phyloP scores from a whole-genome alignment of 2,329 filamentous ascomycete genomes.

The Chaetomium strumarium region DNA sequence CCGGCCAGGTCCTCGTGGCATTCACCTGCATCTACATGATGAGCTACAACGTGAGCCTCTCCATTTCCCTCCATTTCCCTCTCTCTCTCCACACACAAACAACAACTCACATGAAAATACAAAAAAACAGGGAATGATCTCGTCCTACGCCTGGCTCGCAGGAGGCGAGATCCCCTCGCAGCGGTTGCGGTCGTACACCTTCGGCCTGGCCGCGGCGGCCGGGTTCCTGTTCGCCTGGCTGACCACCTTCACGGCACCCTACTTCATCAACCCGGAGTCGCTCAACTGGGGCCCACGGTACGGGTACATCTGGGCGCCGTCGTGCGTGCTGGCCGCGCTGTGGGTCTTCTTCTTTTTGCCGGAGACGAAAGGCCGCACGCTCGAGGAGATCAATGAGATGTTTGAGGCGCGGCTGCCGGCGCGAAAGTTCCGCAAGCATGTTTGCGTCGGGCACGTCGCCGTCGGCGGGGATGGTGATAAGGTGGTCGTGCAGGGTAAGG shows the following conservation, averaged over 20 bases:
- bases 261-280: conserved; percentile 51
- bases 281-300: conserved; percentile 54
- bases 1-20: conserved; percentile 45
- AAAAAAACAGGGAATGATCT: conserved; percentile 36
- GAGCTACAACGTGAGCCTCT: conserved; percentile 40
- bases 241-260: conserved; percentile 52
- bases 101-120: too few species aligned
- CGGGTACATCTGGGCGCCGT: conserved; percentile 51
- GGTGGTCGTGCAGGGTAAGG: not conserved
- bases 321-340: conserved; percentile 34
- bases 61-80: not conserved
- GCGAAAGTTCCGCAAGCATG: conserved; percentile 35
- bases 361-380: conserved; percentile 43
- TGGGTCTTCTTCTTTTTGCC: conserved; percentile 46
- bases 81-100: not conserved
- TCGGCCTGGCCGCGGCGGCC: conserved; percentile 49
- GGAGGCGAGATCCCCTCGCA: conserved; percentile 54
- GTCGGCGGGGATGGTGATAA: too few species aligned
- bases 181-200: conserved; percentile 50
- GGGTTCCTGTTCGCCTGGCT: conserved; percentile 53
- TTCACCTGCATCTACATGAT: conserved; percentile 50
- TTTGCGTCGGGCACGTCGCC: conserved; percentile 21
- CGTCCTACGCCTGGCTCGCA: conserved; percentile 51
- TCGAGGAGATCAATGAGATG: conserved; percentile 54
- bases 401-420: conserved; percentile 35